phyloP scores from a whole-genome alignment of 2,329 filamentous ascomycete species.

The Coniochaeta pulveracea region DNA sequence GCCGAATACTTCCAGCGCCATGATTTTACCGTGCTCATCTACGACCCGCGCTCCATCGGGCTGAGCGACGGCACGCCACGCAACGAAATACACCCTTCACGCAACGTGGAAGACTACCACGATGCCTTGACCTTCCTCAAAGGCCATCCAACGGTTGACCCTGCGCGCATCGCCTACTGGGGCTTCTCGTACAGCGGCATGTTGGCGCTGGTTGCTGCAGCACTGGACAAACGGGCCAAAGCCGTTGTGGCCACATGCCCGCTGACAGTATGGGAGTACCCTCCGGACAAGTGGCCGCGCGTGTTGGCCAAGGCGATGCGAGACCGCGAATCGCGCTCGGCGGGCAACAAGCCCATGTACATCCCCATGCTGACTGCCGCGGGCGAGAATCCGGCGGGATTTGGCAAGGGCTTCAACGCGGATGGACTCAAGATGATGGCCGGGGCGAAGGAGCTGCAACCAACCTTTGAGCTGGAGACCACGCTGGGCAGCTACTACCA shows the following conservation, averaged over 20 bases:
- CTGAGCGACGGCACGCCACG: conserved; percentile 12
- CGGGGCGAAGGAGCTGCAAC: conserved; percentile 7
- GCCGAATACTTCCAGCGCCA: conserved; percentile 11
- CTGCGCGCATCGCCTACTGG: conserved; percentile 10
- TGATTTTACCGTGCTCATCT: conserved; percentile 13
- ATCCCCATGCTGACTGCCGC: conserved; percentile 22
- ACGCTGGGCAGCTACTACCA: conserved; percentile 17
- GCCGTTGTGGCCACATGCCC: conserved; percentile 13
- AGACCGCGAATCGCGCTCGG: conserved; percentile 19
- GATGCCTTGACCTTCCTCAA: conserved; percentile 9
- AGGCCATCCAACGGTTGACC: conserved; percentile 10
- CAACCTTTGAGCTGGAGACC: conserved; percentile 14
- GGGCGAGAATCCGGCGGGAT: conserved; percentile 24
- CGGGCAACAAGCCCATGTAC: conserved; percentile 24
- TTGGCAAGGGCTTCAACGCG: conserved; percentile 11
- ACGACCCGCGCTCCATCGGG: conserved; percentile 13
- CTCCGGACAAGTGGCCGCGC: conserved; percentile 5
- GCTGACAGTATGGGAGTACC: conserved; percentile 10
- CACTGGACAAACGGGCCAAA: conserved; percentile 10
- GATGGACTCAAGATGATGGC: conserved; percentile 11
- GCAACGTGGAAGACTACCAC: conserved; percentile 1
- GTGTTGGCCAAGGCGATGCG: conserved; percentile 9
- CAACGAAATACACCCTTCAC: conserved; percentile 11
- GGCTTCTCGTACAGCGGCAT: conserved; percentile 13
- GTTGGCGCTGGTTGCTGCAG: conserved; percentile 8